These are phyloP conservation scores for Pseudozyma thailandica DNA, from an alignment of 1,284 basidiomycete genomes.

Conservation along the genomic window DNA sequence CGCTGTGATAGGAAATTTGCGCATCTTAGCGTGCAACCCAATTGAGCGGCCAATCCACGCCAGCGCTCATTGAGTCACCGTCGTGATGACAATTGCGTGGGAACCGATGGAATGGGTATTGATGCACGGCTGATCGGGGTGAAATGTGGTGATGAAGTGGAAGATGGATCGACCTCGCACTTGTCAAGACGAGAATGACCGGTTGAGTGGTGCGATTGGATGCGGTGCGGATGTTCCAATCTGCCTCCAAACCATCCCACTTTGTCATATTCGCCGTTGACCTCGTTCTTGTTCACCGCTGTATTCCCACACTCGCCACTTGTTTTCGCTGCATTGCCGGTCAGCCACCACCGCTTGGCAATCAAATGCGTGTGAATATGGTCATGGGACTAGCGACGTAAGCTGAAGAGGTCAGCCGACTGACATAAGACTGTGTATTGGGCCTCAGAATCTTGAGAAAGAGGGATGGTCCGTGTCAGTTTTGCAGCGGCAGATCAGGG, in stretches of 20 bases:
- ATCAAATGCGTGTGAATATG: too few species aligned
- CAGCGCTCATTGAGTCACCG: neutral
- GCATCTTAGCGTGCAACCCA: neutral
- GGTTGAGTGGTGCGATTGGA: neutral
- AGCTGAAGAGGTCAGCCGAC: too few species aligned
- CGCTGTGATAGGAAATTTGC: constrained; percentile 8
- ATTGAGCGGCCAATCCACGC: neutral
- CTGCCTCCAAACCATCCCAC: neutral
- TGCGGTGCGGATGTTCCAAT: neutral
- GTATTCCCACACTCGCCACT: too few species aligned
- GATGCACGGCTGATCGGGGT: too few species aligned
- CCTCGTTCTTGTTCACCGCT: too few species aligned
- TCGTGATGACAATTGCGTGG: too few species aligned
- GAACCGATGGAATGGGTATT: neutral
- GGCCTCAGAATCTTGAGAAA: neutral
- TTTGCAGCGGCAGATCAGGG: too few species aligned
- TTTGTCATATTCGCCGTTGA: too few species aligned
- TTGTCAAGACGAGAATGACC: neutral
- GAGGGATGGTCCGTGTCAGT: neutral
- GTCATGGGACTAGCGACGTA: too few species aligned
- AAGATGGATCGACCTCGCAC: neutral
- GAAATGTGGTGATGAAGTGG: neutral
- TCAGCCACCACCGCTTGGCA: too few species aligned
- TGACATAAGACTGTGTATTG: too few species aligned
- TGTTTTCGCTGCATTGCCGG: too few species aligned